phyloP scores from a whole-genome alignment of 2,329 filamentous ascomycete species.

The Fusarium pilosicola region DNA sequence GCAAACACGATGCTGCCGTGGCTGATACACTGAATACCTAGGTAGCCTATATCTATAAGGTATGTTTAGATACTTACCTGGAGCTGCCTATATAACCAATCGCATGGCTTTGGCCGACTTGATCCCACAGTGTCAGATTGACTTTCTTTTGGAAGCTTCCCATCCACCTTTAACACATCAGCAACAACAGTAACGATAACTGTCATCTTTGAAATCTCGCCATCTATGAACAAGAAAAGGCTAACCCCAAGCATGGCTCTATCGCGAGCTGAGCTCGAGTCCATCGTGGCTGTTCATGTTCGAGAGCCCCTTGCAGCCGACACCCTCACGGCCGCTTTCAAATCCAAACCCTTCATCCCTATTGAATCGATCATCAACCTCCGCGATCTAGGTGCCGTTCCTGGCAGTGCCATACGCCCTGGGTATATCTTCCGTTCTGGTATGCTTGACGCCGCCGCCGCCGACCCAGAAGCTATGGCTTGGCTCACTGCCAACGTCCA shows the following conservation, averaged over 20 bases:
- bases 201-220: neutral
- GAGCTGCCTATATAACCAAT: neutral
- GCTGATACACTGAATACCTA: neutral
- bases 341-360: constrained; percentile 58
- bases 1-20: neutral
- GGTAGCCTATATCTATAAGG: neutral
- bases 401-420: constrained; percentile 53
- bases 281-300: constrained; percentile 56
- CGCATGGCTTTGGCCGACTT: neutral
- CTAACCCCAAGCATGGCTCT: constrained; percentile 28
- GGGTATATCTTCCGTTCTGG: constrained; percentile 60
- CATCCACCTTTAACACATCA: neutral
- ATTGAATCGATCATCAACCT: constrained; percentile 61
- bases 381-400: constrained; percentile 60
- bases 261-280: constrained; percentile 44
- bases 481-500: constrained; percentile 52
- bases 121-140: constrained; percentile 1
- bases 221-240: neutral
- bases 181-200: neutral
- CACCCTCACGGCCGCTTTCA: constrained; percentile 50
- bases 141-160: neutral
- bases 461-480: constrained; percentile 47
- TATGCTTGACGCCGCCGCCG: constrained; percentile 49
- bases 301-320: constrained; percentile 51
- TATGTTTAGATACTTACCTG: neutral